A percentile compares a stretch with the other conserved stretches of the same genome.
phyloP scores from a whole-genome alignment of 2,329 filamentous ascomycete species.

The Phialophora tarda region DNA sequence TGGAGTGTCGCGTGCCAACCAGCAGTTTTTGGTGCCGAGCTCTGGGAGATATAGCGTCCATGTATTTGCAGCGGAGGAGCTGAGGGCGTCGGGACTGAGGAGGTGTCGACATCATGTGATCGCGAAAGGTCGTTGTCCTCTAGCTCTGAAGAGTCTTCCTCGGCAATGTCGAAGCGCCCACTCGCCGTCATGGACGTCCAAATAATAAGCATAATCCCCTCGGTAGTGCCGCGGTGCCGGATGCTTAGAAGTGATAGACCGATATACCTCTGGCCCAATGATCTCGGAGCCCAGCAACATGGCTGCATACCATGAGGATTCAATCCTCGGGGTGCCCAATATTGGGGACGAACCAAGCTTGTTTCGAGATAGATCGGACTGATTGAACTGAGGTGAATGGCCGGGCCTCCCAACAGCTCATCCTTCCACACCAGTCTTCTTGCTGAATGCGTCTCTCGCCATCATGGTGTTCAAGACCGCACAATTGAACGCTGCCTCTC shows the following conservation, averaged over 20 bases:
- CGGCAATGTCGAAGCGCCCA: no score
- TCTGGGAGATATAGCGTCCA: background rate
- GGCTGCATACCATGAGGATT: background rate
- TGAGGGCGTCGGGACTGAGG: background rate
- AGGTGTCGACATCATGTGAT: background rate
- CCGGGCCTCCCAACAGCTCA: slow-evolving; percentile 21
- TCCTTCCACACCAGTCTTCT: slow-evolving; percentile 44
- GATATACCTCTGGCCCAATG: background rate
- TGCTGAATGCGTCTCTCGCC: slow-evolving; percentile 79
- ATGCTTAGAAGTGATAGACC: background rate
- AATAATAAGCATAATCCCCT: background rate
- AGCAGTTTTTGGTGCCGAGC: background rate
- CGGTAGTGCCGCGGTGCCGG: background rate
- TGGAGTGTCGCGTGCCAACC: no score
- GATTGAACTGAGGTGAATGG: background rate
- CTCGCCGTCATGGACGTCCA: background rate
- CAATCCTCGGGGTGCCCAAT: background rate
- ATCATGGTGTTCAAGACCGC: slow-evolving; percentile 89
- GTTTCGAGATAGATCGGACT: background rate
- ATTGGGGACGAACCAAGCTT: background rate
- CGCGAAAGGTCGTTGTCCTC: background rate
- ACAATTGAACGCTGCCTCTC: slow-evolving; percentile 88
- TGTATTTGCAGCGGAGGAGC: background rate
- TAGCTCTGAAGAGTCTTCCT: background rate
- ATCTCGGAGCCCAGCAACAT: background rate